These are phyloP conservation scores for Dicorynia guianensis DNA, from an alignment of 306 rosid genomes.

Conservation along the genomic window DNA sequence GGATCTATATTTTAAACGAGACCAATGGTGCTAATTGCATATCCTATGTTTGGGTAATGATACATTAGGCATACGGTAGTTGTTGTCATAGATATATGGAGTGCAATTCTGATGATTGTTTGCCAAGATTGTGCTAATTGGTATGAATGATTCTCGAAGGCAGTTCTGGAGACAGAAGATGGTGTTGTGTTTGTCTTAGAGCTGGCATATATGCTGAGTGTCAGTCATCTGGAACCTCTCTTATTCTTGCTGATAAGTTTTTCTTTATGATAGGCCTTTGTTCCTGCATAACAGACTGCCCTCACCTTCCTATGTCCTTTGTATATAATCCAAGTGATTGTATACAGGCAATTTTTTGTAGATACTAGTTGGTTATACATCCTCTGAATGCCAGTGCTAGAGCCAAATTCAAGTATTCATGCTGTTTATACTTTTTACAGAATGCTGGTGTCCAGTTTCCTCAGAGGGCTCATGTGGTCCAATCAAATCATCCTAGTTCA, in stretches of 20 bases:
- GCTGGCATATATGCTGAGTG: slow-evolving; percentile 15
- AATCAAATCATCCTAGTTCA: slow-evolving; percentile 58
- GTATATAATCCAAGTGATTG: slow-evolving; percentile 27
- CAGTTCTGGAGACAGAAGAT: slow-evolving; percentile 22
- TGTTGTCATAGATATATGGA: slow-evolving; percentile 6
- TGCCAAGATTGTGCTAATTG: neutral
- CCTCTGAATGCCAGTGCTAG: slow-evolving; percentile 25
- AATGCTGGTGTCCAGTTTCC: slow-evolving; percentile 90
- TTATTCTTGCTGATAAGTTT: neutral
- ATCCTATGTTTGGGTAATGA: slow-evolving; percentile 17
- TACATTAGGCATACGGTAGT: slow-evolving; percentile 5
- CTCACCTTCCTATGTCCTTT: slow-evolving; percentile 18
- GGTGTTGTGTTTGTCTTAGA: neutral
- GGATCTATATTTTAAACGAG: neutral
- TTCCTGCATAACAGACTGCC: slow-evolving; percentile 12
- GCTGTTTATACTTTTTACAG: slow-evolving; percentile 55
- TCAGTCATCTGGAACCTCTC: neutral
- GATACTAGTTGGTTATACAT: neutral
- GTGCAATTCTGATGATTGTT: slow-evolving; percentile 21
- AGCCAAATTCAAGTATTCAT: slow-evolving; percentile 7
- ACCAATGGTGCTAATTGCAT: slow-evolving; percentile 14
- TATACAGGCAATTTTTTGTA: neutral
- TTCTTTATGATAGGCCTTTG: neutral
- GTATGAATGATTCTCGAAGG: slow-evolving; percentile 5
- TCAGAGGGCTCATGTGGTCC: slow-evolving; percentile 63